phyloP scores from a whole-genome alignment of 495 filamentous ascomycete species.

The Daldinia caldariorum region DNA sequence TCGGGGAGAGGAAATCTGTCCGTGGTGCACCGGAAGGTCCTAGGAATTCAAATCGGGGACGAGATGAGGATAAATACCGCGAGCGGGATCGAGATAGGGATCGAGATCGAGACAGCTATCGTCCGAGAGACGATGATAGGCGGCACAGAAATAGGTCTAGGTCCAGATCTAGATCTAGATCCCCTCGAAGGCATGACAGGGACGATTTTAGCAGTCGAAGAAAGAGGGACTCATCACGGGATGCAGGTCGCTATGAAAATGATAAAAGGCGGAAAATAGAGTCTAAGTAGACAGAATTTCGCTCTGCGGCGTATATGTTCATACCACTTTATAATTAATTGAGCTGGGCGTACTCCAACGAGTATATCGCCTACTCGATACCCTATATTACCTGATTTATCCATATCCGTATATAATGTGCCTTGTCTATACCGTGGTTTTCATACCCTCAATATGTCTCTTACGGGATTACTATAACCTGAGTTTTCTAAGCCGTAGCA shows the following conservation, averaged over 20 bases:
- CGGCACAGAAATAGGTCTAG: conserved; percentile 46
- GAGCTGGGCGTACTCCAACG: neutral
- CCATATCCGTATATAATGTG: neutral
- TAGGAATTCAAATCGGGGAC: conserved; percentile 46
- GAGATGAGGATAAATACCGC: conserved; percentile 42
- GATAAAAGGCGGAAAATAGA: conserved; percentile 77
- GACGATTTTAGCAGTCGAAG: conserved; percentile 62
- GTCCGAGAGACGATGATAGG: conserved; percentile 47
- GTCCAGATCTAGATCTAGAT: conserved; percentile 49
- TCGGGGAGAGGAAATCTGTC: conserved; percentile 64
- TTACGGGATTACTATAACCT: neutral
- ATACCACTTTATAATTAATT: conserved; percentile 10
- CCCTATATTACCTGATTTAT: conserved; percentile 1
- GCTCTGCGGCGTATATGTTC: neutral
- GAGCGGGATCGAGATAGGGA: conserved; percentile 45
- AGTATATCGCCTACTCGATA: neutral
- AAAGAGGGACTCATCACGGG: conserved; percentile 72
- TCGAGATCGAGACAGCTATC: conserved; percentile 50
- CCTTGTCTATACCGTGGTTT: neutral
- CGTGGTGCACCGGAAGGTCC: conserved; percentile 52
- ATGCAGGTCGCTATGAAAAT: conserved; percentile 63
- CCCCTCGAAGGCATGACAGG: conserved; percentile 58
- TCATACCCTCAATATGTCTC: neutral
- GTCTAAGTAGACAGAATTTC: conserved; percentile 32
- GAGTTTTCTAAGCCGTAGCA: conserved; percentile 3